These are phyloP conservation scores for Drechslera avenae DNA, from an alignment of 2,329 filamentous ascomycete species.

Conservation along the genomic window DNA sequence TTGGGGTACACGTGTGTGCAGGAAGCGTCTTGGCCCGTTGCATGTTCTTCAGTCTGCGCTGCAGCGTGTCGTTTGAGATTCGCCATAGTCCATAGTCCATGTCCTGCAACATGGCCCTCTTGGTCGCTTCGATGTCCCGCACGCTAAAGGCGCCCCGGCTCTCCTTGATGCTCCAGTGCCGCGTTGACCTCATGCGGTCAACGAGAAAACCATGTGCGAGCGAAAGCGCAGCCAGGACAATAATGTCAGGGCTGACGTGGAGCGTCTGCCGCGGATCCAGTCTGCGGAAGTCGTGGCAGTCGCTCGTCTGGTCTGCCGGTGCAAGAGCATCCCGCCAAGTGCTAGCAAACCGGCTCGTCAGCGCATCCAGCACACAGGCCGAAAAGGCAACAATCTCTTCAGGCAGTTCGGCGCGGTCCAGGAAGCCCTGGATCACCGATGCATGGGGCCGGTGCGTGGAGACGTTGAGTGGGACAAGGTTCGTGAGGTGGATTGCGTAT, in stretches of 20 bases:
- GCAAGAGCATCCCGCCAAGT: slow-evolving; percentile 37
- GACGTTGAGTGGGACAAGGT: slow-evolving; percentile 44
- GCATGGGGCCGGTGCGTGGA: slow-evolving; percentile 35
- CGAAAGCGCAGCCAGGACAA: slow-evolving; percentile 44
- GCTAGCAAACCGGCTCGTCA: slow-evolving; percentile 40
- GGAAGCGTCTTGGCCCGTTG: slow-evolving; percentile 20
- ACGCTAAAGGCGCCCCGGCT: slow-evolving; percentile 30
- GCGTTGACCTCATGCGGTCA: slow-evolving; percentile 37
- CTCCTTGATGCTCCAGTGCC: slow-evolving; percentile 43
- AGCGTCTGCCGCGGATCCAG: slow-evolving; percentile 22
- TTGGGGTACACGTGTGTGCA: slow-evolving; percentile 2
- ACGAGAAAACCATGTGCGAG: slow-evolving; percentile 44
- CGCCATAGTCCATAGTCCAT: slow-evolving; percentile 47
- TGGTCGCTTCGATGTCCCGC: slow-evolving; percentile 41
- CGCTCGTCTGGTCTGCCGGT: slow-evolving; percentile 21
- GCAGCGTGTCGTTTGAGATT: slow-evolving; percentile 42
- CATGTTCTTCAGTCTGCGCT: slow-evolving; percentile 40
- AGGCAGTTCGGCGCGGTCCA: slow-evolving; percentile 40
- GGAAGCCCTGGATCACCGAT: slow-evolving; percentile 33
- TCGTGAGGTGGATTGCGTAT: slow-evolving; percentile 43
- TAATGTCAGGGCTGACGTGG: slow-evolving; percentile 37
- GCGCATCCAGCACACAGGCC: slow-evolving; percentile 46
- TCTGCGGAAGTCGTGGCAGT: slow-evolving; percentile 19
- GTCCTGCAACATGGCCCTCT: slow-evolving; percentile 41
- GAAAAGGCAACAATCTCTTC: slow-evolving; percentile 46